Base-by-base conservation (phyloP, 345 rosid genomes). In the Raphanus sativus region DNA sequence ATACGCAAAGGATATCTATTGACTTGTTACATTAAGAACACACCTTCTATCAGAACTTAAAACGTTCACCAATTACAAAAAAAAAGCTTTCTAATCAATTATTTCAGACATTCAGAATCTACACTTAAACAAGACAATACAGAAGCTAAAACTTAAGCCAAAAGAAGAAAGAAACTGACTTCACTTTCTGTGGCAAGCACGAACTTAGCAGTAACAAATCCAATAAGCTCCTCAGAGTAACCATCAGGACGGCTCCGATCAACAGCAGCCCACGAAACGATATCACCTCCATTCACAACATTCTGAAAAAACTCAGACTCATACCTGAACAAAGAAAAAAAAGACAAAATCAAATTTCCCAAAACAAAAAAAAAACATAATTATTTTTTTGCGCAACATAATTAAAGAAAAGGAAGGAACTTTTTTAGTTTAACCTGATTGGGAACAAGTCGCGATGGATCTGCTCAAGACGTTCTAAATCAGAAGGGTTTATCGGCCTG, bases 261-360 rank as follows among this genome's bases (percentile, higher is more conserved):
- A 77, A 90, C 87, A 70, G 97, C 98, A 81, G 90, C 98, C 97
- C 97, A 94, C 8, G 98, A 86, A 76, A 94, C 84, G 52, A 92
- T 89, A 75, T 89, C 92, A 56, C 81, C 85, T 63, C 87, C 89
- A 79, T 83, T 84, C 32, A 94, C 98, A 83, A 87, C 97, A 80
- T 85, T 89, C 78, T 88, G 97, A 85, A 92, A 94, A 83, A 90
- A 92, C 82, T 92, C 97, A 63, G 92, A 78, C 85, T 94, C 98
- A 33, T 92, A 94, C 88, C 98, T 94, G 89, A 83, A 85, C 88
- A 83, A 85, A 45, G 73, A 79, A 33, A 33, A 59, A 21, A 21
- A 21, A 21, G 21, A 21, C 21, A 21, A 71, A 5, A 45, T 62
- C 30, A 70, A 59, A 45, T 45, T 75, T 68, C 17, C 56, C 2